These are phyloP conservation scores for Myriosclerotinia duriaeana DNA, from an alignment of 2,329 filamentous ascomycete genomes.

Conservation along the genomic window DNA sequence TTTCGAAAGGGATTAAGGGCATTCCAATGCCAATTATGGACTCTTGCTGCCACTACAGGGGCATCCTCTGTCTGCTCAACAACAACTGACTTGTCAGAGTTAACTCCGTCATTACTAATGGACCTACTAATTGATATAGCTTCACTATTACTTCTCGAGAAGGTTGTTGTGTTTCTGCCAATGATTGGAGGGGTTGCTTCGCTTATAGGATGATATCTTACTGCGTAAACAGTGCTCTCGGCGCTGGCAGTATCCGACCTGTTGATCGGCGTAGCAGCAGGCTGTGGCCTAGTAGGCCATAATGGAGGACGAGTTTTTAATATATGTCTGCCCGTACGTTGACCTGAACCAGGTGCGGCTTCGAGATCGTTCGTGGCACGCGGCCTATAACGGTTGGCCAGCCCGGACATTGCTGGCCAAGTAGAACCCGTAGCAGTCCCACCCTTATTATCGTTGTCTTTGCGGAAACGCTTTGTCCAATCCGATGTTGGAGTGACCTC, in stretches of 20 bases:
- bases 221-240: constrained; percentile 62
- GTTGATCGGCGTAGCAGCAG: constrained; percentile 57
- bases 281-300: constrained; percentile 57
- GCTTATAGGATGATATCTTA: constrained; percentile 59
- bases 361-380: constrained; percentile 34
- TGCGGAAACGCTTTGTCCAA: constrained; percentile 39
- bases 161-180: constrained; percentile 18
- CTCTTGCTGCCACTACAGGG: constrained; percentile 16
- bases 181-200: constrained; percentile 39
- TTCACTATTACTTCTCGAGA: constrained; percentile 34
- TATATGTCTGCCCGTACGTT: constrained; percentile 26
- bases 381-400: constrained; percentile 36
- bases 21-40: constrained; percentile 28
- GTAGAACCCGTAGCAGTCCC: constrained; percentile 33
- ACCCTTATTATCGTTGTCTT: constrained; percentile 27
- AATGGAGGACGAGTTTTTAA: constrained; percentile 33
- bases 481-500: constrained; percentile 61
- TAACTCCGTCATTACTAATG: constrained; percentile 11
- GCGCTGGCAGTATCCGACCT: constrained; percentile 63
- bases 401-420: constrained; percentile 48
- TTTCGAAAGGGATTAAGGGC: constrained; percentile 37
- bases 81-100: constrained; percentile 31
- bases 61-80: constrained; percentile 32
- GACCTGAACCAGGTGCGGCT: constrained; percentile 14
- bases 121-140: constrained; percentile 29